Evolutionary conservation across 2,329 filamentous ascomycete genomes (phyloP).

Genomic region (Phyllosticta citrichinensis): DNA sequence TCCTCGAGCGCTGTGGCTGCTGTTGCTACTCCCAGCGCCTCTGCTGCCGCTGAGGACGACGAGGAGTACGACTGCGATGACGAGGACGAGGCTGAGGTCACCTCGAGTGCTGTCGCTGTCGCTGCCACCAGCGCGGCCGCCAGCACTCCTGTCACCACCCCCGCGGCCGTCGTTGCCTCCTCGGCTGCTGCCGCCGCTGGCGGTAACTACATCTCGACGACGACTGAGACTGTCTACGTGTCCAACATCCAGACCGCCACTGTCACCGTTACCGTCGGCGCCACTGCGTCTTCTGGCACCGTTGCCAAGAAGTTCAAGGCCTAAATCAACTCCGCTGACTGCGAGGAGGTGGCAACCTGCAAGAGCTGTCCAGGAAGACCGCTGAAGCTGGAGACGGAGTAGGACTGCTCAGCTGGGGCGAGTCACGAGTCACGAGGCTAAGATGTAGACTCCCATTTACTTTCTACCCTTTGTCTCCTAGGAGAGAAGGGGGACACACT

Average conservation of each 20-base stretch:
- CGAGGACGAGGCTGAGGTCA: slow-evolving; percentile 9
- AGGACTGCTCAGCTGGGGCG: background rate
- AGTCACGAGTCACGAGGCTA: background rate
- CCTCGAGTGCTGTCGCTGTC: slow-evolving; percentile 11
- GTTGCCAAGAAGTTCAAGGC: slow-evolving; percentile 14
- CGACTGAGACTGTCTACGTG: slow-evolving; percentile 7
- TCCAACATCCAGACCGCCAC: slow-evolving; percentile 18
- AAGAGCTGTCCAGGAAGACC: too few species aligned
- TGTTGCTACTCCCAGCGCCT: background rate
- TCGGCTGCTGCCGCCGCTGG: slow-evolving; percentile 10
- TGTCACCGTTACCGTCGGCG: slow-evolving; percentile 14
- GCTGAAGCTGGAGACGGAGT: too few species aligned
- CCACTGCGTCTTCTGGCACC: slow-evolving; percentile 6
- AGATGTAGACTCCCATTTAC: background rate
- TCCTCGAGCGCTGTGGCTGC: slow-evolving; percentile 11
- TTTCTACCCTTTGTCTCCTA: background rate
- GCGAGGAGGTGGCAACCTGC: background rate
- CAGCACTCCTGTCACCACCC: slow-evolving; percentile 8
- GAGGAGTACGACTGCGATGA: slow-evolving; percentile 10
- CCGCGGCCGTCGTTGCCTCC: slow-evolving; percentile 10
- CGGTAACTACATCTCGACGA: background rate
- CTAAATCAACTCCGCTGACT: background rate
- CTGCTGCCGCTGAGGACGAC: background rate
- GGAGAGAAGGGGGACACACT: background rate
- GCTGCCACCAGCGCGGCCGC: slow-evolving; percentile 11